Base-by-base conservation (phyloP, 495 filamentous ascomycete species). In the Clohesyomyces aquaticus region DNA sequence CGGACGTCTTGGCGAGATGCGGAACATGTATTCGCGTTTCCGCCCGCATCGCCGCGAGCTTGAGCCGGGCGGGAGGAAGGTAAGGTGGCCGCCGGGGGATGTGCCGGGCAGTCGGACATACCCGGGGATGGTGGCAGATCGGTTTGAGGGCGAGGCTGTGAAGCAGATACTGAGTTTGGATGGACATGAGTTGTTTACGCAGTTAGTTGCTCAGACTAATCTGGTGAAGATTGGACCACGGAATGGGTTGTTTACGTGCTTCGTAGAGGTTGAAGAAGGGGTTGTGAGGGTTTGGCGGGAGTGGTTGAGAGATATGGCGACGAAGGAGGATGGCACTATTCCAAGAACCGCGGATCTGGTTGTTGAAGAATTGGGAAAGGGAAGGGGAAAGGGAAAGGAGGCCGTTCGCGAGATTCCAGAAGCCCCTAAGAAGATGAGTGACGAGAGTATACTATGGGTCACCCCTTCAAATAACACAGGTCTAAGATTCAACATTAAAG, bases 171-270 rank as follows among this genome's bases (percentile, higher is more conserved):
- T 93, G 57, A 81, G 77, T 58, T 76, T 93, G 1, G 90, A 91
- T 55, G 80, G 76, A 1, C 78, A 81, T 66, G 88, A 91, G 73
- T 75, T 85, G 26, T 91, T 91, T 72, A 83, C 86, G 0, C 88
- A 93, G 70, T 78, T 91, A 16, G 87, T 84, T 68, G 81, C 86
- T 9, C 72, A 81, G n/a, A 82, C 82, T 22, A 89, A 86, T 71
- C 72, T 93, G 21, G 88, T 90, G 42, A 87, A 86, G 70, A 49
- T 67, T 51, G 82, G 86, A 21, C 84, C 85, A 6, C 80, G 80
- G 67, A 77, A 63, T 61, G 84, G 80, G 38, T 71, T 83, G 18
- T 90, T 86, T 63, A 71, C 82, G 43, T 84, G 82, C 67, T 82
- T 84, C 50, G 79, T 85, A 51, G 85, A 82, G 45, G 72, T 91